These are phyloP conservation scores for Leccinum pellstonianum DNA, from an alignment of 768 basidiomycete species.

Conservation along the genomic window DNA sequence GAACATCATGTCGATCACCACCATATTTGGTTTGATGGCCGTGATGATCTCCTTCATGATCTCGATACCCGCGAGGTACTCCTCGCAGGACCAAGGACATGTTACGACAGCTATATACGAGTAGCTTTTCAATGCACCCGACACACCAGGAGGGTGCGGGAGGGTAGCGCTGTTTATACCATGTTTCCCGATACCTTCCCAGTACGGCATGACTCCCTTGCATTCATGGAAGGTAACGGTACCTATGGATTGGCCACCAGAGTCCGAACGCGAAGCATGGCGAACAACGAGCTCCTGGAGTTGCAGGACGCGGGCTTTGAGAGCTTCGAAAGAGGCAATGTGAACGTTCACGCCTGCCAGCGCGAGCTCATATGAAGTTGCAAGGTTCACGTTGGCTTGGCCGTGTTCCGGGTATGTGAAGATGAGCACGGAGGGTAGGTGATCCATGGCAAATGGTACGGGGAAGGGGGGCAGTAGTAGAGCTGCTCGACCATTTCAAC, in stretches of 20 bases:
- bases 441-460: not conserved
- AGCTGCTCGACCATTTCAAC: not conserved
- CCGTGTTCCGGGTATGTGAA: constrained; percentile 11
- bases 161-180: not conserved
- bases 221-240: constrained; percentile 10
- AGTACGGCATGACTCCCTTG: not conserved
- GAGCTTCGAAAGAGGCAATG: constrained; percentile 12
- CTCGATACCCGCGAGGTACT: constrained; percentile 6
- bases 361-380: constrained; percentile 18
- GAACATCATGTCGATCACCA: constrained; percentile 2
- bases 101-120: not conserved
- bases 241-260: not conserved
- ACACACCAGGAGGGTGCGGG: constrained; percentile 2
- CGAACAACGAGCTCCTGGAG: constrained; percentile 9
- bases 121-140: constrained; percentile 7
- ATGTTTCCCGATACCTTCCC: not conserved
- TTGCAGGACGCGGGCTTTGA: constrained; percentile 6
- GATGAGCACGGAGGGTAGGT: constrained; percentile 6
- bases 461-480: not conserved
- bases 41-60: constrained; percentile 4
- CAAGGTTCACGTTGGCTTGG: constrained; percentile 1
- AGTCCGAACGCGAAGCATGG: not conserved
- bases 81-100: constrained; percentile 7
- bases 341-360: constrained; percentile 9
- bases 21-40: constrained; percentile 1